A percentile compares a stretch with the other conserved stretches of the same genome.
Evolutionary conservation across 345 rosid genomes (phyloP).

Genomic region (Citrus cavaleriei): DNA sequence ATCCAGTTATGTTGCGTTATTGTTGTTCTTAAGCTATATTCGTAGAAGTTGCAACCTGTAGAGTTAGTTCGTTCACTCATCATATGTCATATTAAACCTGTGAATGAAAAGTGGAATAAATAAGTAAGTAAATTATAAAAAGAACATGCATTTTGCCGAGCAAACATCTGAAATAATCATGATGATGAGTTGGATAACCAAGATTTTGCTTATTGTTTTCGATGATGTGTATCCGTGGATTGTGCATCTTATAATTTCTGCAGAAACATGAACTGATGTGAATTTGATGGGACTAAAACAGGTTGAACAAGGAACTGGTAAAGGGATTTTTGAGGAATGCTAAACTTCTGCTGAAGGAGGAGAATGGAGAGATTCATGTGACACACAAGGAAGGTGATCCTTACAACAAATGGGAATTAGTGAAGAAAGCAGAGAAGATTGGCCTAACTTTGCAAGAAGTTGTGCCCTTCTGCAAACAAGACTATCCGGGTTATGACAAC

Average conservation of each 20-base stretch:
- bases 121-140: too few relatives aligned
- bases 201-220: neutral
- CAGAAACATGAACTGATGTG: neutral
- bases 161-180: neutral
- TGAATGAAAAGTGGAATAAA: too few relatives aligned
- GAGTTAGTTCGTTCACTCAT: neutral
- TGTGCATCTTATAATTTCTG: neutral
- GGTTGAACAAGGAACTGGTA: slow-evolving; percentile 34
- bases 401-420: slow-evolving; percentile 32
- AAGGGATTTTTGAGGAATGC: slow-evolving; percentile 28
- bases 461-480: slow-evolving; percentile 22
- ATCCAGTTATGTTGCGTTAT: slow-evolving; percentile 22
- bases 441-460: slow-evolving; percentile 17
- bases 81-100: too few relatives aligned
- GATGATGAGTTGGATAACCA: neutral
- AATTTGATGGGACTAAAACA: slow-evolving; percentile 11
- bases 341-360: slow-evolving; percentile 20
- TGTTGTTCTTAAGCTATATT: neutral
- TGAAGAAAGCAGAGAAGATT: slow-evolving; percentile 26
- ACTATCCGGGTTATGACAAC: slow-evolving; percentile 28
- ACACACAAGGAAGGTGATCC: slow-evolving; percentile 33
- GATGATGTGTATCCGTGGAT: neutral
- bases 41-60: neutral
- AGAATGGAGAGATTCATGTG: slow-evolving; percentile 32
- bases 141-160: too few relatives aligned